Conservation (phyloP, 2,329 filamentous ascomycete species). For the Ilyonectria robusta region DNA sequence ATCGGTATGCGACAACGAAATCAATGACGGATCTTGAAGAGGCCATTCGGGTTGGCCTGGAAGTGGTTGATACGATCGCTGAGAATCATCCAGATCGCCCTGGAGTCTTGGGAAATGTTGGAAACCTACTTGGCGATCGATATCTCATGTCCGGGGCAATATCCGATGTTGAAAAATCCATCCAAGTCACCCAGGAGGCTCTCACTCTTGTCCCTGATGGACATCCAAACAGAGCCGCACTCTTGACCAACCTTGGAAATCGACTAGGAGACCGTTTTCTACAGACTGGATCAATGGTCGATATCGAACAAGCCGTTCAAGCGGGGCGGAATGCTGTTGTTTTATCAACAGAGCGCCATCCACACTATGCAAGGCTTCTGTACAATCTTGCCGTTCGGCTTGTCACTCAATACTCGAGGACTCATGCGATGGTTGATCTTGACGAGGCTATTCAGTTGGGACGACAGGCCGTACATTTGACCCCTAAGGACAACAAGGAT, state of each 20-base stretch:
- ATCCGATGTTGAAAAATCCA: background rate
- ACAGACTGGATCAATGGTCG: no score
- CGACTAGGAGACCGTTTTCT: background rate
- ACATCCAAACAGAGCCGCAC: no score
- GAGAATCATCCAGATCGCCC: background rate
- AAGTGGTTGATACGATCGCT: background rate
- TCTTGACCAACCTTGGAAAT: background rate
- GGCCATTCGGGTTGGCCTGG: background rate
- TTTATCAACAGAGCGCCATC: no score
- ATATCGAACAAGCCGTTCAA: no score
- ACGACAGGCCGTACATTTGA: no score
- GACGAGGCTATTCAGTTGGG: no score
- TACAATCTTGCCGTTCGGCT: no score
- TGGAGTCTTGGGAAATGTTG: background rate
- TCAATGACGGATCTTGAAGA: background rate
- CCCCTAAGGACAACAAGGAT: no score
- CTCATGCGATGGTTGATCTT: no score
- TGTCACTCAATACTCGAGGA: no score
- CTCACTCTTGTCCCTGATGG: background rate
- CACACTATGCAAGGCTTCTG: no score
- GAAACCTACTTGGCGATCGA: background rate
- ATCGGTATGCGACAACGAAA: background rate
- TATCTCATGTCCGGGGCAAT: background rate
- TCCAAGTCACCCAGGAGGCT: background rate
- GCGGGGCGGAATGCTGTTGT: no score